phyloP scores from a whole-genome alignment of 1,284 basidiomycete genomes.

The Sporisorium exsertum region DNA sequence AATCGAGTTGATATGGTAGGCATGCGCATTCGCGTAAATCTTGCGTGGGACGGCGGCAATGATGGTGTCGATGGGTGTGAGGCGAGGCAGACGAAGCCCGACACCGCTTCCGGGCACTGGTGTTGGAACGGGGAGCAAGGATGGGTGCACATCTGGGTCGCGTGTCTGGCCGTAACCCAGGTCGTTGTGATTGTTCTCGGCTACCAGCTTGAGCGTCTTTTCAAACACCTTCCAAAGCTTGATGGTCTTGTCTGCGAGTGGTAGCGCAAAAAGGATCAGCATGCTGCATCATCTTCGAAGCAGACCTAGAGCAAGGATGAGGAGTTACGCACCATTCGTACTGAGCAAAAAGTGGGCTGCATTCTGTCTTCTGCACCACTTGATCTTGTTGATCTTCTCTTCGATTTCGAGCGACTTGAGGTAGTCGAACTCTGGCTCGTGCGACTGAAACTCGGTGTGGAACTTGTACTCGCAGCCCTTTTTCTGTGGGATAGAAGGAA shows the following conservation, averaged over 20 bases:
- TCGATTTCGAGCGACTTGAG: constrained; percentile 99
- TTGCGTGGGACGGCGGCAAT: constrained; percentile 98
- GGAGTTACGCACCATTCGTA: constrained; percentile 76
- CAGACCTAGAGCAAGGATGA: background rate
- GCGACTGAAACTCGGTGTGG: constrained; percentile 99
- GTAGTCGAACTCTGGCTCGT: constrained; percentile 99
- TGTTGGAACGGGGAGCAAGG: constrained; percentile 49
- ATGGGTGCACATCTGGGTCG: constrained; percentile 54
- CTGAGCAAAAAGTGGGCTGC: constrained; percentile 95
- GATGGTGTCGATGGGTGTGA: constrained; percentile 95
- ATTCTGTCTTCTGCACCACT: constrained; percentile 99
- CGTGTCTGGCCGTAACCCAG: constrained; percentile 54
- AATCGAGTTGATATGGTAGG: constrained; percentile 99
- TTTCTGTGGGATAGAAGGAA: constrained; percentile 75
- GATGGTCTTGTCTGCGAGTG: constrained; percentile 88
- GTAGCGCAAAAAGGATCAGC: constrained; percentile 72
- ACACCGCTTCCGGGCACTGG: constrained; percentile 52
- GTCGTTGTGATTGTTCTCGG: constrained; percentile 91
- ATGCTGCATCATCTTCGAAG: background rate
- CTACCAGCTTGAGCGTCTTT: constrained; percentile 93
- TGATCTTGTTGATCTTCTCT: constrained; percentile 99
- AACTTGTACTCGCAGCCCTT: constrained; percentile 99
- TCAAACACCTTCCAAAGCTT: constrained; percentile 99
- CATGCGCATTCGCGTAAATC: constrained; percentile 98
- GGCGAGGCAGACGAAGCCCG: constrained; percentile 70